Base-by-base conservation (phyloP, 1,284 basidiomycete species). In the Pseudozyma thailandica region DNA sequence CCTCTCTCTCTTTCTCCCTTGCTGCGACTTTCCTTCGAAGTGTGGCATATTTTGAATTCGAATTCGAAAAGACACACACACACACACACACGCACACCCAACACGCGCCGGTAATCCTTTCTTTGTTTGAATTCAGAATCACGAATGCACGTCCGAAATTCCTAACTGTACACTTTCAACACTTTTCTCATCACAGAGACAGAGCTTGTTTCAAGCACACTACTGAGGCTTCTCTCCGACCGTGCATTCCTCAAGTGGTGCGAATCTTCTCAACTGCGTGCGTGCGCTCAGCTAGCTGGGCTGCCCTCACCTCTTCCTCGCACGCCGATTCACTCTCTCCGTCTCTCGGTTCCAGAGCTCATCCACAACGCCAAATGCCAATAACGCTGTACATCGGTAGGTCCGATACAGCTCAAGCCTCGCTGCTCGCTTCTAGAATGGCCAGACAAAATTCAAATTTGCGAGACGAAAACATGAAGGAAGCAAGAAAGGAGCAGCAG, bases 1-100 rank as follows among this genome's bases (percentile, higher is more conserved):
- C n/a, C 12, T 23, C 37, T 45, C 41, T 16, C 20, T 37, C 46
- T 6, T 37, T 33, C 41, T 59, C 56, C 51, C 37, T 50, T 28
- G 44, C 42, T 28, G 37, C 16, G 12, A 10, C 12, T 23, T 9
- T 38, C 9, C 3, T 38, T 38, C 37, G 9, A 38, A n/a, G 20
- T 41, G 2, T 23, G 20, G 39, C 21, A 41, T 10, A 9, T 21
- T 23, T 4, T 15, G 12, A 46, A 31, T 27, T 26, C 30, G 18
- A 26, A 42, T 25, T 21, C 13, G 41, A 25, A 41, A 35, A 12
- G n/a, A 35, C 13, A n/a, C 33, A 35, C 33, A 35, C 33, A 35
- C 33, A 35, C 33, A 35, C 33, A 9, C 33, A n/a, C 33, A n/a
- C 33, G n/a, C n/a, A n/a, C n/a, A n/a, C n/a, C n/a, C n/a, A n/a